Base-by-base conservation (phyloP, 495 filamentous ascomycete species). In the Aspergillus leporis region DNA sequence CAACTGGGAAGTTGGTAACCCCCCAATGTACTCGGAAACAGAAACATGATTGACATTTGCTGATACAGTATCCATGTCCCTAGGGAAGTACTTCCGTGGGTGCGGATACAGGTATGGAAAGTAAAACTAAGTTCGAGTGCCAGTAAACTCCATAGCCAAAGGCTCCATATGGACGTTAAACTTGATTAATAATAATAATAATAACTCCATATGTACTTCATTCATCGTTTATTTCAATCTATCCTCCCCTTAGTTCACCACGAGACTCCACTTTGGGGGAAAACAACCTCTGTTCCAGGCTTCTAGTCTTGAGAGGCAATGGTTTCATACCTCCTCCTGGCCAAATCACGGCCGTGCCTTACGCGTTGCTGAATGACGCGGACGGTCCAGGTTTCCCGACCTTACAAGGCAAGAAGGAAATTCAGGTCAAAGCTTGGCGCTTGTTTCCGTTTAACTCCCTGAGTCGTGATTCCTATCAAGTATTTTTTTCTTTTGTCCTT, bases 321-420 rank as follows among this genome's bases (percentile, higher is more conserved):
- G 36, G 56, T 58, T 58, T 58, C 56, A 58, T 21, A n/a, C 25
- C 31, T 21, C 9, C n/a, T 22, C 31, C 18, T 9, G 19, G 36
- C n/a, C 47, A 51, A 49, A 57, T 57, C 55, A 57, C 28, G 14
- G 16, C 19, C 21, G 10, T 18, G 10, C n/a, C 51, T 51, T 47
- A 58, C 56, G 48, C 56, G 47, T 58, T 58, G 32, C 38, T 30
- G 53, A 51, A 43, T 58, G 38, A 52, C 56, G 21, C 47, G 47
- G 48, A 45, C 55, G 43, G 38, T 23, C 43, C 43, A 23, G 19
- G 41, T 45, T 45, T 45, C n/a, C 6, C 7, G 14, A 22, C 43
- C 21, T 47, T 47, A 47, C 43, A 23, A 47, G 43, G 18, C 43
- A 23, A 21, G n/a, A n/a, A n/a, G 21, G 8, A 47, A 23, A 43